Base-by-base conservation (phyloP, 805 yeast species). In the Debaryomyces maramus region DNA sequence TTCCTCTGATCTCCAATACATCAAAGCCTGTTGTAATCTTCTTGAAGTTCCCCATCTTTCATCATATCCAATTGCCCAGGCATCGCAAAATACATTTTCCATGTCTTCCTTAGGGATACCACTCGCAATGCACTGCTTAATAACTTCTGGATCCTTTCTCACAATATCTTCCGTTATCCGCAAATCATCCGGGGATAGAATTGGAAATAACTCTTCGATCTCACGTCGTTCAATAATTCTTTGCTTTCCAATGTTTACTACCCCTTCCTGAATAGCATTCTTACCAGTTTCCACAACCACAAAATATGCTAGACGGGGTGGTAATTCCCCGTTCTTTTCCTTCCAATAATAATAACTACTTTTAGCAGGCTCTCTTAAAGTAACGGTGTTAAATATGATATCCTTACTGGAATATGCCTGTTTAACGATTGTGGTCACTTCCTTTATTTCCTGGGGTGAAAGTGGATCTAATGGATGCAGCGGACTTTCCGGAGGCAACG, bases 11-110 rank as follows among this genome's bases (percentile, higher is more conserved):
- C 89, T 75, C 75, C 82, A 85, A 71, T 83, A 85, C 75, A 85
- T 74, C 61, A 85, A 73, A 30, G 90, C 90, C 64, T 85, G 93
- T 64, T 85, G 91, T 46, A 85, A 73, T 65, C 93, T 75, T 60
- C 78, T 75, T 36, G 79, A 72, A 33, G 84, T 77, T 32, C 91
- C 91, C 85, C 88, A 85, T 65, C 91, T 75, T 67, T 77, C 85
- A 57, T 81, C 86, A 53, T 77, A 80, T 34, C 85, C 85, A 54
- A 81, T 80, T 22, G 85, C 77, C 84, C 84, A 79, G 38, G 83
- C 82, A 55, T 79, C 84, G 63, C 83, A 78, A 68, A 77, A 79
- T 34, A 79, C 68, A 46, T 75, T 70, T 55, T 72, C 65, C 81
- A 82, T 81, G 37, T 81, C 83, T 39, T 59, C 59, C 20, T 73